phyloP scores from a whole-genome alignment of 371 early-diverging fungal species.

The Rhizopus arrhizus region DNA sequence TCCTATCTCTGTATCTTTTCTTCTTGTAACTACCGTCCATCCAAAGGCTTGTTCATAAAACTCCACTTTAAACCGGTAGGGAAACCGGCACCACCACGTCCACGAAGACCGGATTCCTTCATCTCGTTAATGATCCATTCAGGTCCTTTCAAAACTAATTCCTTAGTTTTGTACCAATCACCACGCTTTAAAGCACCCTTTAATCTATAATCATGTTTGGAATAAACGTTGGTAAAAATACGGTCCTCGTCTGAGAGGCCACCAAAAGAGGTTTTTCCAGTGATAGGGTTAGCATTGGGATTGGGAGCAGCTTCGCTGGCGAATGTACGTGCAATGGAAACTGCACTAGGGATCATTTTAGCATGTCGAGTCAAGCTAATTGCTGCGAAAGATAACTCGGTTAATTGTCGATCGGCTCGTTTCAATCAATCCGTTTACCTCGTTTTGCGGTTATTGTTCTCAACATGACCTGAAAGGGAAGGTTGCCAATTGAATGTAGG shows the following conservation, averaged over 20 bases:
- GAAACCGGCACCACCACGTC: conserved; percentile 98
- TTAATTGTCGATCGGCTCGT: background rate
- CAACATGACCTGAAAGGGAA: conserved; percentile 40
- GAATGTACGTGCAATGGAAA: conserved; percentile 41
- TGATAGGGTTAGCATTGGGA: conserved; percentile 56
- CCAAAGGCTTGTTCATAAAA: conserved; percentile 95
- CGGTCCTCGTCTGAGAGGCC: conserved; percentile 90
- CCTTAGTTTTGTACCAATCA: conserved; percentile 99
- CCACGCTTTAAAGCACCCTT: conserved; percentile 92
- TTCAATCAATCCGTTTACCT: conserved; percentile 31
- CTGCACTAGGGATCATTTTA: conserved; percentile 25
- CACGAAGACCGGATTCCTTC: conserved; percentile 94
- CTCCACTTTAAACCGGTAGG: conserved; percentile 98
- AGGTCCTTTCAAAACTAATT: conserved; percentile 92
- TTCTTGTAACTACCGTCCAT: conserved; percentile 61
- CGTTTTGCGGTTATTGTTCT: conserved; percentile 46
- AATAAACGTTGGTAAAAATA: conserved; percentile 97
- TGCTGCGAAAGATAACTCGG: conserved; percentile 4
- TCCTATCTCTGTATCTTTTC: background rate
- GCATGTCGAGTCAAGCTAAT: conserved; percentile 29
- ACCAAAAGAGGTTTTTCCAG: conserved; percentile 65
- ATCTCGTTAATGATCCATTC: conserved; percentile 97
- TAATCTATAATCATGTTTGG: conserved; percentile 86
- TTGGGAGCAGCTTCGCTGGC: conserved; percentile 51
- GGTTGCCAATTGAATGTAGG: conserved; percentile 18